A percentile compares a stretch with the other conserved stretches of the same genome.
Evolutionary conservation across 2,329 filamentous ascomycete genomes (phyloP).

Genomic region (Albophoma yamanashiensis): DNA sequence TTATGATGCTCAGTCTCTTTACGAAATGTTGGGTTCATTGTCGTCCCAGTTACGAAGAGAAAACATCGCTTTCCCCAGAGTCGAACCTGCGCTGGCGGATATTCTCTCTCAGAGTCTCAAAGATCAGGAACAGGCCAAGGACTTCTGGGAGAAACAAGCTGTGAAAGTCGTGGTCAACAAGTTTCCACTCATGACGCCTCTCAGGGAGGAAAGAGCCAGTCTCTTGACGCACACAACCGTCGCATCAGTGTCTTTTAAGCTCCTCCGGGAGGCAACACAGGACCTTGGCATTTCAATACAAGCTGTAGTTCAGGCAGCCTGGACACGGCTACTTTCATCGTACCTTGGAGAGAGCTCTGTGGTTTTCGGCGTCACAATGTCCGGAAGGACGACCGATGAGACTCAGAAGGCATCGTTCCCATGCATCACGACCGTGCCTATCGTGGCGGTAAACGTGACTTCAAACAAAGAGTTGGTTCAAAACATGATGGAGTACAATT

Average conservation of each 20-base stretch:
- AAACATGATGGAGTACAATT: slow-evolving; percentile 55
- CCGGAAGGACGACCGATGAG: slow-evolving; percentile 56
- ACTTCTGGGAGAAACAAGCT: slow-evolving; percentile 54
- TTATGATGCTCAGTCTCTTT: slow-evolving; percentile 72
- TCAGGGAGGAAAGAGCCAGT: slow-evolving; percentile 26
- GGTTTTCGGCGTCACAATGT: slow-evolving; percentile 71
- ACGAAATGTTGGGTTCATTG: slow-evolving; percentile 53
- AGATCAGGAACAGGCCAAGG: slow-evolving; percentile 22
- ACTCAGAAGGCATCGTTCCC: slow-evolving; percentile 57
- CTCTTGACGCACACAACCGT: slow-evolving; percentile 20
- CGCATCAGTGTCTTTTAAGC: slow-evolving; percentile 26
- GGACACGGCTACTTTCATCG: slow-evolving; percentile 62
- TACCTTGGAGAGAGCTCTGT: slow-evolving; percentile 68
- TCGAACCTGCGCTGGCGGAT: slow-evolving; percentile 26
- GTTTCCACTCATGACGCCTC: slow-evolving; percentile 69
- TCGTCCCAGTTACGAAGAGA: slow-evolving; percentile 13
- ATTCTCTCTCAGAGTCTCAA: slow-evolving; percentile 26
- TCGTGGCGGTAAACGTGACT: slow-evolving; percentile 44
- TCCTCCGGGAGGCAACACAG: slow-evolving; percentile 47
- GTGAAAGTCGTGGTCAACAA: slow-evolving; percentile 46
- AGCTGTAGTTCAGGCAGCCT: slow-evolving; percentile 64
- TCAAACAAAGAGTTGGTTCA: slow-evolving; percentile 48
- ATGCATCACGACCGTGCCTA: slow-evolving; percentile 71
- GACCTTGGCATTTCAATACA: slow-evolving; percentile 60
- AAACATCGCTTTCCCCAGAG: slow-evolving; percentile 4